Evolutionary conservation across 208 protist genomes (phyloP).

Genomic region (Trypanosoma brucei): DNA sequence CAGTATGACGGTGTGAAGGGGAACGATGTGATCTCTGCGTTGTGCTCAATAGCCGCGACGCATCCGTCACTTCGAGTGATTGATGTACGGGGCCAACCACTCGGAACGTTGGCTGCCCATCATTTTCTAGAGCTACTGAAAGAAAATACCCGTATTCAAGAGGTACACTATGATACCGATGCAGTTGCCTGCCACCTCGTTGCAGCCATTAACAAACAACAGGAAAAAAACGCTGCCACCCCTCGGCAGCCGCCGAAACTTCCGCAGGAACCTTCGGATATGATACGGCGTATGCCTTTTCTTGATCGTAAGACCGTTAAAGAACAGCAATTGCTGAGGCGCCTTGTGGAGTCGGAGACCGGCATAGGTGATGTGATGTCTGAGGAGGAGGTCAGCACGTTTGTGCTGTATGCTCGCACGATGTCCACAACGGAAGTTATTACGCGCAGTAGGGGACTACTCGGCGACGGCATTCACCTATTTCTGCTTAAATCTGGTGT

Average conservation of each 20-base stretch:
- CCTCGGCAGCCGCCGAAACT: slow-evolving; percentile 15
- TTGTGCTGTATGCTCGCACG: slow-evolving; percentile 48
- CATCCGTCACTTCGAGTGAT: slow-evolving; percentile 37
- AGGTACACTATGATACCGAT: slow-evolving; percentile 25
- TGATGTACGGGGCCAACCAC: slow-evolving; percentile 39
- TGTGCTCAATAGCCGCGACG: slow-evolving; percentile 34
- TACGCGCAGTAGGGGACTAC: slow-evolving; percentile 46
- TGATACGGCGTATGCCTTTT: slow-evolving; percentile 22
- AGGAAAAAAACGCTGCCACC: slow-evolving; percentile 24
- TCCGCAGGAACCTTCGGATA: slow-evolving; percentile 16
- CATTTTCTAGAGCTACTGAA: slow-evolving; percentile 31
- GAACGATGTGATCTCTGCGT: slow-evolving; percentile 44
- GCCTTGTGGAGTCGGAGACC: slow-evolving; percentile 35
- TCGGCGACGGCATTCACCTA: slow-evolving; percentile 55
- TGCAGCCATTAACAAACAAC: slow-evolving; percentile 22
- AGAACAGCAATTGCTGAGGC: slow-evolving; percentile 62
- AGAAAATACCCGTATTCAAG: slow-evolving; percentile 21
- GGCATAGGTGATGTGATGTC: slow-evolving; percentile 29
- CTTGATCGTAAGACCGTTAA: slow-evolving; percentile 65
- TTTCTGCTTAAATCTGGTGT: slow-evolving; percentile 64
- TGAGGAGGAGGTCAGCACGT: slow-evolving; percentile 21
- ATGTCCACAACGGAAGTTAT: slow-evolving; percentile 57
- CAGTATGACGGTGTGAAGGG: slow-evolving; percentile 23
- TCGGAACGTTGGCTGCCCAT: slow-evolving; percentile 47
- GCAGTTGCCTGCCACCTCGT: slow-evolving; percentile 32